Evolutionary conservation across 2,329 filamentous ascomycete genomes (phyloP), one percentile per base, ranked within the genome.

Genomic region (Venturia effusa): DNA sequence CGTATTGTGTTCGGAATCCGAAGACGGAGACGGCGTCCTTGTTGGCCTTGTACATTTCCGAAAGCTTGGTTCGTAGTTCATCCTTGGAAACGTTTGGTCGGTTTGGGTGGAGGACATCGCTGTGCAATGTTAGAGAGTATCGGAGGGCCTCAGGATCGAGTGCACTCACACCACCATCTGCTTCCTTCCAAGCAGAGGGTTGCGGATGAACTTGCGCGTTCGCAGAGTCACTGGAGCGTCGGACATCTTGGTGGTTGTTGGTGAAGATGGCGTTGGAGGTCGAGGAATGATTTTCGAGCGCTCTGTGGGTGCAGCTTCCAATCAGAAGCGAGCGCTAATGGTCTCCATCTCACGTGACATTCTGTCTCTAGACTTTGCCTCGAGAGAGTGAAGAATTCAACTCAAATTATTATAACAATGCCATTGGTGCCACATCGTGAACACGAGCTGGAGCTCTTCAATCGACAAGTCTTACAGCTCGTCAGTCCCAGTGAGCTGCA

Each of bases 201-300:
- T 99, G 85, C 92, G 91, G 84, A 97, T 95, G 90, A 99, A 99
- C 86, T 97, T 97, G 90, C 94, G 93, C 82, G 94, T 99, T 84
- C 94, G 79, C 76, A 81, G 73, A 70, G 79, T 81, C 70, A 81
- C 79, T 74, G 80, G 79, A 69, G 77, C 77, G 82, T 92, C 89
- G 82, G 92, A 89, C 93, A 97, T 96, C 80, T 81, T 95, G 74
- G 37, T 32, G 11, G 30, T 40, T 62, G 39, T 40, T 60, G 59
- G n/a, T 40, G 59, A 60, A 19, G 30, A 32, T 57, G 51, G 30
- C 51, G 51, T 57, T 32, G 30, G 30, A n/a, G 51, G 51, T 37
- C 51, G 24, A 57, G 34, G 27, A 27, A 15, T 27, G 45, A 51
- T 51, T 51, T 51, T 51, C 45, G 45, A 51, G 45, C 19, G 6